Evolutionary conservation across 495 filamentous ascomycete species (phyloP), one percentile per base, ranked within the genome.

Genomic region (Podospora sp.): DNA sequence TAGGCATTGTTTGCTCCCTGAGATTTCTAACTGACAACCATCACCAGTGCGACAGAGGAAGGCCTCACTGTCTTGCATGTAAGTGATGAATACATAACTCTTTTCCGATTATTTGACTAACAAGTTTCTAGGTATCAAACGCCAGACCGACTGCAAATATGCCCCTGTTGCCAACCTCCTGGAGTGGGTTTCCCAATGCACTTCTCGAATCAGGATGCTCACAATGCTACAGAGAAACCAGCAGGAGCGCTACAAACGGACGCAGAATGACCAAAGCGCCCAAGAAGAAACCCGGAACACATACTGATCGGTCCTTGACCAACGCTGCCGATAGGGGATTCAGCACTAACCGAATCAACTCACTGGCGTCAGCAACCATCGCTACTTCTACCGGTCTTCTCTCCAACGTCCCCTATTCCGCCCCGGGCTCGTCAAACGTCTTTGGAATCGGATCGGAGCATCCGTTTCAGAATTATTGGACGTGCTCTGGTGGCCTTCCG

Each of bases 391-490:
- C 78, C 35, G 87, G 86, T 21, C 82, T 91, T 24, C 81, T 91
- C 24, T 89, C 88, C 60, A 86, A 91, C 73, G 82, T 91, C 6
- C 88, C 89, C 20, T 86, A 87, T 69, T 87, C 89, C 0, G 78
- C 84, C 24, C 84, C 86, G 0, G 83, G 86, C 29, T 84, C 85
- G 18, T 87, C 85, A 51, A 90, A 88, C 62, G 87, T 91, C 49
- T 92, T 91, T 74, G 89, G 87, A n/a, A 82, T 87, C 60, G 84
- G 85, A 20, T 83, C 83, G 6, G 87, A 88, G 75, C 87, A 91
- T 62, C 86, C 87, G 2, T 91, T 90, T 69, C 85, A 87, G 69
- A 92, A 92, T 73, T 92, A 92, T 75, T 92, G 90, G 90, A 92
- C 90, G 7, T 89, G 86, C 69, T 82, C 86, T 58, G 90, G 90